These are phyloP conservation scores for Trametes versicolor DNA, from an alignment of 1,284 basidiomycete species.

Conservation along the genomic window DNA sequence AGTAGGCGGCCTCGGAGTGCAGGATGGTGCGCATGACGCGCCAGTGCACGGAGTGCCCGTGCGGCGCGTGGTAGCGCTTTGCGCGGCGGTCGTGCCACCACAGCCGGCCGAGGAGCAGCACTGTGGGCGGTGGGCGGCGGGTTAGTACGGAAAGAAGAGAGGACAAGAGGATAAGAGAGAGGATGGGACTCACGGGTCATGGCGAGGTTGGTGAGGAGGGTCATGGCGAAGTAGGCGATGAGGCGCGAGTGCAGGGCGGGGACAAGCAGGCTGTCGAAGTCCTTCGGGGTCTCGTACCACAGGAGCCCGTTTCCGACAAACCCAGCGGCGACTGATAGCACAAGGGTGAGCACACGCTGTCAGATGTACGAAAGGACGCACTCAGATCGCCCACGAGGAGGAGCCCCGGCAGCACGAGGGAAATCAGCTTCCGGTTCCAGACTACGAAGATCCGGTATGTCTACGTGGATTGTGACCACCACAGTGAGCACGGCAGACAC, in stretches of 20 bases:
- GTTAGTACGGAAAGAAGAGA: too few species aligned
- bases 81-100: neutral
- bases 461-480: too few species aligned
- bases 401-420: neutral
- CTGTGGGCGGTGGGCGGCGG: too few species aligned
- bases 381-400: constrained; percentile 3
- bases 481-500: neutral
- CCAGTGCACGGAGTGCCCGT: constrained; percentile 6
- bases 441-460: constrained; percentile 15
- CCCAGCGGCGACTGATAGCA: neutral
- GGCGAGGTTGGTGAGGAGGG: constrained; percentile 10
- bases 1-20: neutral
- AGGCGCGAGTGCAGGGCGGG: neutral
- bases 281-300: neutral
- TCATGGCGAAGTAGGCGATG: constrained; percentile 4
- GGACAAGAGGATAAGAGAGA: too few species aligned
- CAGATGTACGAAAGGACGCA: neutral
- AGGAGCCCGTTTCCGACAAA: neutral
- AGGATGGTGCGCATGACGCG: constrained; percentile 13
- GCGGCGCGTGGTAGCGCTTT: neutral
- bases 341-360: too few species aligned
- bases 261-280: neutral
- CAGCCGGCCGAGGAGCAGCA: constrained; percentile 12
- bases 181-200: constrained; percentile 9
- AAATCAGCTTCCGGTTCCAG: constrained; percentile 13